These are phyloP conservation scores for Ormosia emarginata DNA, from an alignment of 306 rosid genomes.

Conservation along the genomic window DNA sequence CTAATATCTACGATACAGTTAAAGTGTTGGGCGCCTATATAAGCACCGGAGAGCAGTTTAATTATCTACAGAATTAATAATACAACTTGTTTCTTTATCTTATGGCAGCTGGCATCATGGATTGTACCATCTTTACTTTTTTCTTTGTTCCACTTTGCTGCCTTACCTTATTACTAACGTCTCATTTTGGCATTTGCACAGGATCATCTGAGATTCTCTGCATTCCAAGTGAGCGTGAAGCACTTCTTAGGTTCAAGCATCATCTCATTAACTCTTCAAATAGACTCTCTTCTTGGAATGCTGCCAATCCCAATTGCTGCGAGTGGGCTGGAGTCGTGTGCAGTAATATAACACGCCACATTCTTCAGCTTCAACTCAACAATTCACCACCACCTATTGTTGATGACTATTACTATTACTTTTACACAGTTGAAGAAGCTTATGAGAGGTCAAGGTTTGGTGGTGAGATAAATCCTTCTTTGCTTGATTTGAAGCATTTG, in stretches of 20 bases:
- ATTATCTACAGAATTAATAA: too few species aligned
- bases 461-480: neutral
- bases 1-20: too few species aligned
- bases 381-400: too few species aligned
- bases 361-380: neutral
- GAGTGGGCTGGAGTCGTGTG: neutral
- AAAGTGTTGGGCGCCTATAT: too few species aligned
- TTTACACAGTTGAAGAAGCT: neutral
- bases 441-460: neutral
- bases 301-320: too few species aligned
- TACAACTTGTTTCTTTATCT: too few species aligned
- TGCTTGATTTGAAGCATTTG: neutral
- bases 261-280: neutral
- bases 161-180: neutral
- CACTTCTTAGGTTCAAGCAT: neutral
- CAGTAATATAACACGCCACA: neutral
- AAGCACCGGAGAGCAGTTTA: too few species aligned
- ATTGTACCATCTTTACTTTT: too few species aligned
- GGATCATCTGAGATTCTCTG: neutral
- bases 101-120: too few species aligned
- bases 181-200: too few species aligned
- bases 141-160: neutral
- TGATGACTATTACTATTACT: too few species aligned
- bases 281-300: too few species aligned
- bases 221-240: neutral